Conservation (phyloP, 73 alveolate genomes). For the Tetrahymena malaccensis region DNA sequence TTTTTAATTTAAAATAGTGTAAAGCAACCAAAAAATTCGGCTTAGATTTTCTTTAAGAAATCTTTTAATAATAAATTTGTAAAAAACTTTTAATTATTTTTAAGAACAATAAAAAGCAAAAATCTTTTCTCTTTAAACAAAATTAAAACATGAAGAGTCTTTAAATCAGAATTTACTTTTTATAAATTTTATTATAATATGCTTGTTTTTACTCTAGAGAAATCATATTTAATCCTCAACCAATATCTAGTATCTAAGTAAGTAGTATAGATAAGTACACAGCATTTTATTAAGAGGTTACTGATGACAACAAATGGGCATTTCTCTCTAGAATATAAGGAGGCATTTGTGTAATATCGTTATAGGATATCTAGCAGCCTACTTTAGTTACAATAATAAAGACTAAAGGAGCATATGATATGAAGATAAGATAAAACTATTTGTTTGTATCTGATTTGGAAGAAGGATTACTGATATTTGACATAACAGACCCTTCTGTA, state of each 20-base stretch:
- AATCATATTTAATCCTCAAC: neutral
- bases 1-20: no score
- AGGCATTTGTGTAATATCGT: neutral
- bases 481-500: neutral
- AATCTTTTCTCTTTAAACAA: no score
- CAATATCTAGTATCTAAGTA: neutral
- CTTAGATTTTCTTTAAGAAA: no score
- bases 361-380: neutral
- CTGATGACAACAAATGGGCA: neutral
- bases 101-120: no score
- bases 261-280: neutral
- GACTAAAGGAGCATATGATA: neutral
- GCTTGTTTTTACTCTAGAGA: neutral
- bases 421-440: neutral
- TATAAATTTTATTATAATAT: no score
- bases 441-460: neutral
- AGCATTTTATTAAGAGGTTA: neutral
- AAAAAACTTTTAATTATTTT: no score
- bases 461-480: neutral
- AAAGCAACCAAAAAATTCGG: no score
- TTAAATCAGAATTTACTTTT: no score
- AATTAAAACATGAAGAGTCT: neutral
- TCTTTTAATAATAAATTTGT: no score
- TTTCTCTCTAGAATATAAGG: neutral
- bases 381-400: neutral